Conservation (phyloP, 2,329 filamentous ascomycete genomes). For the Aspergillus caelatus region DNA sequence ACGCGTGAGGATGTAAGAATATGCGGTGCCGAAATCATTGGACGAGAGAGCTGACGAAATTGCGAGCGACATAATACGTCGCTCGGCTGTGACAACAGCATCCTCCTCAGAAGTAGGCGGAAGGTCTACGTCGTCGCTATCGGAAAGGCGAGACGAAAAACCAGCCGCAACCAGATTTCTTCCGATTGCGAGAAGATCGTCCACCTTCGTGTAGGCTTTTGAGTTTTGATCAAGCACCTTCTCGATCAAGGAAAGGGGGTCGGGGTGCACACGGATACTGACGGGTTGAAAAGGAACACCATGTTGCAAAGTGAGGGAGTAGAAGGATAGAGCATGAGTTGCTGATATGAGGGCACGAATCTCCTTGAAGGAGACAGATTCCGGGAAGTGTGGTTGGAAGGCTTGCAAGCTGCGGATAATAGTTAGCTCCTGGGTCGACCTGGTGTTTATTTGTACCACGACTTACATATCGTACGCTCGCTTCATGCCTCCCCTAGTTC, state of each 20-base stretch:
- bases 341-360: constrained; percentile 60
- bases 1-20: constrained; percentile 66
- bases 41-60: constrained; percentile 48
- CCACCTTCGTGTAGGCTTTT: constrained; percentile 64
- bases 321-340: constrained; percentile 67
- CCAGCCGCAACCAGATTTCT: constrained; percentile 58
- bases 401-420: constrained; percentile 39
- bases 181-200: constrained; percentile 65
- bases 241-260: constrained; percentile 61
- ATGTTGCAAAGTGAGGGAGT: constrained; percentile 65
- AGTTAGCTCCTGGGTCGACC: constrained; percentile 6
- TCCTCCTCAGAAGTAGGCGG: constrained; percentile 27
- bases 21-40: constrained; percentile 62
- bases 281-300: constrained; percentile 68
- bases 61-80: constrained; percentile 50
- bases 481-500: constrained; percentile 64
- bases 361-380: constrained; percentile 45
- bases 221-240: constrained; percentile 65
- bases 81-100: constrained; percentile 42
- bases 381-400: constrained; percentile 46
- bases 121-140: constrained; percentile 23
- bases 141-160: constrained; percentile 31
- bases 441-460: background rate
- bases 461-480: constrained; percentile 60
- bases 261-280: constrained; percentile 64